Evolutionary conservation across 2,329 filamentous ascomycete species (phyloP), one percentile per base, ranked within the genome.

Genomic region (Leptodontidium sp.): DNA sequence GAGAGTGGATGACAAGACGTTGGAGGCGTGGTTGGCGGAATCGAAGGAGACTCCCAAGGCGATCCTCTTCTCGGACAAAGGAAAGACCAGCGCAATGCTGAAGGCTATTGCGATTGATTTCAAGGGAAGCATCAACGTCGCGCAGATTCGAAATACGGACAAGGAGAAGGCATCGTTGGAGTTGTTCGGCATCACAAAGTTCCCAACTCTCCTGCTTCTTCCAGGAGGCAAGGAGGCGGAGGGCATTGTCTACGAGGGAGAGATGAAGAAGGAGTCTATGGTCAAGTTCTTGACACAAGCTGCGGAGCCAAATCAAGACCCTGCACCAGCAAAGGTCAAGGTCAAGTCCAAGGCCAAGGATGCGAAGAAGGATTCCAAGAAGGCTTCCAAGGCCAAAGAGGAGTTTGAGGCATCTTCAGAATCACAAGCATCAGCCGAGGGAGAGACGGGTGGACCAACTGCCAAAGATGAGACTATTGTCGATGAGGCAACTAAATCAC

Each of bases 41-140:
- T 86, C 87, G 55, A 90, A 89, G 69, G 87, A 91, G 24, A 87
- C 85, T 14, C 88, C 94, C 61, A 98, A 97, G 83, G 94, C 92
- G 0, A 89, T 99, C 43, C 84, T 99, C 2, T 98, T 99, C 81
- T 97, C 93, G 2, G 93, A 97, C 67, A 99, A 98, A 84, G 93
- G 94, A 26, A 91, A 91, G 6, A 95, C 93, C 0, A 95, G 93
- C 78, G 88, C 94, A 12, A 84, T 97, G 29, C 82, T 98, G 72
- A 92, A 92, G 79, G 90, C 93, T 70, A 80, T 98, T 65, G 94
- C 96, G 7, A 93, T 98, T 75, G 96, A 98, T 78, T 99, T 95
- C 80, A 85, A 96, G 32, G 94, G 90, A 45, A 88, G 88, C 66
- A 88, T 98, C 71, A 85, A 87, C 3, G 85, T 99, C 45, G 95